Conservation (phyloP, 2,329 filamentous ascomycete genomes). For the Cordyceps sp. region DNA sequence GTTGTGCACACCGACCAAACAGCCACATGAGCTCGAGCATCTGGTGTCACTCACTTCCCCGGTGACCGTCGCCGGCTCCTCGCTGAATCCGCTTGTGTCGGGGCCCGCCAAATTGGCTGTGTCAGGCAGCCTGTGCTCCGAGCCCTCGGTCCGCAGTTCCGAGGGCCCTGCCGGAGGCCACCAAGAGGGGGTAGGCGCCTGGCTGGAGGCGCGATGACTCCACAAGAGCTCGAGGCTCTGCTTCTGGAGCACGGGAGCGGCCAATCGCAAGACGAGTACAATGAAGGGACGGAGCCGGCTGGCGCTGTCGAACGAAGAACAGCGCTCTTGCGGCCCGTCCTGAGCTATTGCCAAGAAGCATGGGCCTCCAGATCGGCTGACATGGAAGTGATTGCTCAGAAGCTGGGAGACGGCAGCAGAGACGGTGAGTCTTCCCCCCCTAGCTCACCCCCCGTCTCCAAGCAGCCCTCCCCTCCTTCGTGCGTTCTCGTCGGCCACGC, state of each 20-base stretch:
- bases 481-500: too few species aligned
- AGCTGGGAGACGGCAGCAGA: slow-evolving; percentile 37
- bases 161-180: too few species aligned
- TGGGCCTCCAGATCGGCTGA: slow-evolving; percentile 22
- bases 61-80: too few species aligned
- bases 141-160: too few species aligned
- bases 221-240: slow-evolving; percentile 20
- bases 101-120: too few species aligned
- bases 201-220: slow-evolving; percentile 18
- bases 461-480: too few species aligned
- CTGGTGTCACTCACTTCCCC: too few species aligned
- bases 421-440: slow-evolving; percentile 26
- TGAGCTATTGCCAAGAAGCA: slow-evolving; percentile 20
- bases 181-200: too few species aligned
- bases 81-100: too few species aligned
- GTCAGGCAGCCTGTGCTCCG: too few species aligned
- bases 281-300: slow-evolving; percentile 10
- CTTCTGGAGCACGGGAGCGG: slow-evolving; percentile 16
- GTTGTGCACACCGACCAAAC: too few species aligned
- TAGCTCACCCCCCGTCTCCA: background rate
- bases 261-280: slow-evolving; percentile 9
- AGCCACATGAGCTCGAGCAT: too few species aligned
- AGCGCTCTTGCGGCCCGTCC: slow-evolving; percentile 18
- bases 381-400: slow-evolving; percentile 30
- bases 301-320: slow-evolving; percentile 10